phyloP scores from a whole-genome alignment of 331 rosid genomes.

The Malus hybrid region DNA sequence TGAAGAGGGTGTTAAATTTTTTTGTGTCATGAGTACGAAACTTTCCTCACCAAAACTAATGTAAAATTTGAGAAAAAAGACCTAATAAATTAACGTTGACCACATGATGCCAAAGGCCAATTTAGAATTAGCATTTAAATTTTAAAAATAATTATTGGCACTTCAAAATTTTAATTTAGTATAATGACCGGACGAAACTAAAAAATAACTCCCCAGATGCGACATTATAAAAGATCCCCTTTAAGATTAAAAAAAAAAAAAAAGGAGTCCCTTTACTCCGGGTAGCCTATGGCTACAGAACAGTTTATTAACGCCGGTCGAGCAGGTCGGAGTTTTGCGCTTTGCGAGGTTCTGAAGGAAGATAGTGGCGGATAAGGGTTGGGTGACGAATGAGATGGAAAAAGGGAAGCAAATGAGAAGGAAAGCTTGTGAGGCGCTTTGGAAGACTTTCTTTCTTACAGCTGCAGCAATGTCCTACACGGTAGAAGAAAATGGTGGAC shows the following conservation, averaged over 20 bases:
- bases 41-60: too few relatives aligned
- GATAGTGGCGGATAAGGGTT: background rate
- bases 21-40: fast-evolving
- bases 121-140: too few relatives aligned
- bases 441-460: background rate
- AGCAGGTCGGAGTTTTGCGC: background rate
- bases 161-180: too few relatives aligned
- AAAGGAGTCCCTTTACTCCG: background rate
- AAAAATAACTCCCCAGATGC: too few relatives aligned
- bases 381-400: background rate
- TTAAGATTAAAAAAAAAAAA: too few relatives aligned
- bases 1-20: too few relatives aligned
- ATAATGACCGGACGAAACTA: too few relatives aligned
- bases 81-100: too few relatives aligned
- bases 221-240: too few relatives aligned
- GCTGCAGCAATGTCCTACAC: background rate
- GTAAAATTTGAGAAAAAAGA: too few relatives aligned
- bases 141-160: too few relatives aligned
- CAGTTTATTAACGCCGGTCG: background rate
- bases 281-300: background rate
- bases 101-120: too few relatives aligned
- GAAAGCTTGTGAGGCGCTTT: background rate
- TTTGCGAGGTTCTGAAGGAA: background rate
- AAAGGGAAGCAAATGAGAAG: background rate
- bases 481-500: background rate